Percentiles rank a stretch among this genome's conserved stretches.
These are phyloP conservation scores for Metschnikowia aberdeeniae DNA, from an alignment of 805 yeast genomes.

Conservation along the genomic window DNA sequence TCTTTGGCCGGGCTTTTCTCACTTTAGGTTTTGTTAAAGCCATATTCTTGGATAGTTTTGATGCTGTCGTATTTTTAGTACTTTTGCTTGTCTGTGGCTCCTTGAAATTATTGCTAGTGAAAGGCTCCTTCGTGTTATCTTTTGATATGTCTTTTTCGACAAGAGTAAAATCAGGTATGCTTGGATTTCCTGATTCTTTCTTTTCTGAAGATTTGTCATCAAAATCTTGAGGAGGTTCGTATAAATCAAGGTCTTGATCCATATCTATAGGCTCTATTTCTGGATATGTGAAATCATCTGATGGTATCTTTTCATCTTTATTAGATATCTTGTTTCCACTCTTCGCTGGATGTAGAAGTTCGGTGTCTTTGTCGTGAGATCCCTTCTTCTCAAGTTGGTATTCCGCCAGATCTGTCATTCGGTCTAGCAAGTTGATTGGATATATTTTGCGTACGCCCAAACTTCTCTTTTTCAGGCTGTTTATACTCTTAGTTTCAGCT, in stretches of 20 bases:
- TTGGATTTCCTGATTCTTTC: neutral
- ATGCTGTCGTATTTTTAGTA: neutral
- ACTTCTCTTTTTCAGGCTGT: neutral
- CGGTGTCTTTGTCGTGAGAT: neutral
- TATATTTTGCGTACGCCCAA: conserved; percentile 3
- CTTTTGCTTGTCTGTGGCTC: neutral
- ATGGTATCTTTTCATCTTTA: neutral
- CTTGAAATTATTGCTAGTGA: neutral
- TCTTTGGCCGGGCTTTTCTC: neutral
- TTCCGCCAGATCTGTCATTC: neutral
- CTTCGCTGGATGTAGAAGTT: neutral
- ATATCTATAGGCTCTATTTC: neutral
- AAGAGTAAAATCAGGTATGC: neutral
- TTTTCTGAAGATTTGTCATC: neutral
- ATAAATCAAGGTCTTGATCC: conserved; percentile 1
- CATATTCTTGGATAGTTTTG: conserved; percentile 1
- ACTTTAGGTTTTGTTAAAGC: neutral
- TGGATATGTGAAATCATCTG: neutral
- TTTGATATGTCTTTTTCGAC: neutral
- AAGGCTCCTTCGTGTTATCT: neutral
- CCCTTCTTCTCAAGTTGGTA: neutral
- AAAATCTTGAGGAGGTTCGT: neutral
- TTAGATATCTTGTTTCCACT: neutral
- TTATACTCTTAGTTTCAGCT: neutral
- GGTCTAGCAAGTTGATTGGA: conserved; percentile 1